These are phyloP conservation scores for Pestalotiopsis sp. DNA, from an alignment of 2,329 filamentous ascomycete genomes.

Conservation along the genomic window DNA sequence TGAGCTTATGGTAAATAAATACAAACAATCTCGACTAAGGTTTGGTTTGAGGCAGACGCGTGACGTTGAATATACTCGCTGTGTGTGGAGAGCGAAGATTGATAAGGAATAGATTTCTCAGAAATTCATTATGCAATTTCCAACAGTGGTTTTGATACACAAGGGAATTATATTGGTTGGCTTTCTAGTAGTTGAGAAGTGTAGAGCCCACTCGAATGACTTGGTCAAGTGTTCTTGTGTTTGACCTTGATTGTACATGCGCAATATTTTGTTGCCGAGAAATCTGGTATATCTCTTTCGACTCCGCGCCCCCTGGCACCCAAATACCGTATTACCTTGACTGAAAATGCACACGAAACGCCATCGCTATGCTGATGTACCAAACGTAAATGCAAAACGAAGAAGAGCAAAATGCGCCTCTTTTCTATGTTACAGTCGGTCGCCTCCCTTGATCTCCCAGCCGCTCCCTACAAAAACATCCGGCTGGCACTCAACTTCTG, in stretches of 20 bases:
- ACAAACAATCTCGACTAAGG: no score
- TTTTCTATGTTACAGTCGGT: background rate
- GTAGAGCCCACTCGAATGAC: no score
- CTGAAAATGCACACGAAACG: background rate
- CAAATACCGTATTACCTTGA: background rate
- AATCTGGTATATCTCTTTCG: background rate
- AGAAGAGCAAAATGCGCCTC: background rate
- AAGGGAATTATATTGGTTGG: background rate
- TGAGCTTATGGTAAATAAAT: background rate
- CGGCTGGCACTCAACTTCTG: constrained; percentile 24
- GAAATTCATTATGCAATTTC: no score
- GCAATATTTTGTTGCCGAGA: background rate
- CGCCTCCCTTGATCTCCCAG: background rate
- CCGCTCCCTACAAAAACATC: constrained; percentile 7
- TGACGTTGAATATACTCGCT: no score
- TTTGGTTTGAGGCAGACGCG: no score
- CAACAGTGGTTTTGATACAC: background rate
- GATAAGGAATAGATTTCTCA: no score
- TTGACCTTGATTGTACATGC: background rate
- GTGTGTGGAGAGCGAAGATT: no score
- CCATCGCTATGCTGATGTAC: constrained; percentile 6
- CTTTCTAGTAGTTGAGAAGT: background rate
- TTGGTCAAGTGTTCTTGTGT: background rate
- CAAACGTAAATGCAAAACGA: background rate
- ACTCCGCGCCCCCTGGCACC: background rate